Evolutionary conservation across 257 asterid species (phyloP).

Genomic region (Marsdenia floribunda): DNA sequence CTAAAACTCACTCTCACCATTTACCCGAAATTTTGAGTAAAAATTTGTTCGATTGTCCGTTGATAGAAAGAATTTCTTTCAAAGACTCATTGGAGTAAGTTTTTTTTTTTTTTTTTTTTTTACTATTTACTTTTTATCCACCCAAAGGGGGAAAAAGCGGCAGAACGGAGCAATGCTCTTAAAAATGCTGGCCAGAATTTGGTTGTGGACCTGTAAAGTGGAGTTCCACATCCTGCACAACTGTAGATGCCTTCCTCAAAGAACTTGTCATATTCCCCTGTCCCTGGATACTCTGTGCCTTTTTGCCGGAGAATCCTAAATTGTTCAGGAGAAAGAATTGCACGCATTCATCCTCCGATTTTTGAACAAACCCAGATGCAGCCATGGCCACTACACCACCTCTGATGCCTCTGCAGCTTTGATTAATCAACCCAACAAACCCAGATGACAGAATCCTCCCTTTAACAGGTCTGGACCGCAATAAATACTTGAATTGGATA

Average conservation of each 20-base stretch:
- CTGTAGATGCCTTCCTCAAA: slow-evolving; percentile 58
- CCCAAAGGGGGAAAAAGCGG: no score
- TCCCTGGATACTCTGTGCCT: slow-evolving; percentile 94
- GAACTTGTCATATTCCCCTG: slow-evolving; percentile 77
- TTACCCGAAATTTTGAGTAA: no score
- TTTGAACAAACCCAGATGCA: slow-evolving; percentile 50
- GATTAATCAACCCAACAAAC: slow-evolving; percentile 24
- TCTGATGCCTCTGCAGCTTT: slow-evolving; percentile 42
- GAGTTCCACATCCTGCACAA: slow-evolving; percentile 90
- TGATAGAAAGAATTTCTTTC: no score
- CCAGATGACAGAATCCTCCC: slow-evolving; percentile 20
- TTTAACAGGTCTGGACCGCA: slow-evolving; percentile 6
- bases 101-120: no score
- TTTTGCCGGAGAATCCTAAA: slow-evolving; percentile 73
- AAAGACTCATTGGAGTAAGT: no score
- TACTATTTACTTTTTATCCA: no score
- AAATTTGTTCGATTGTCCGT: no score
- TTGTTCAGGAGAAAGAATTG: slow-evolving; percentile 87
- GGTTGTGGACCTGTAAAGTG: slow-evolving; percentile 72
- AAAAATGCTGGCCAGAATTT: slow-evolving; percentile 98
- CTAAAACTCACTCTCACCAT: no score
- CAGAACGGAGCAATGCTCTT: no score
- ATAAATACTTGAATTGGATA: neutral
- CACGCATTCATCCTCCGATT: slow-evolving; percentile 92
- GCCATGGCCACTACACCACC: slow-evolving; percentile 62